Base-by-base conservation (phyloP, 441 rosid species). In the Cnidoscolus chayamansa region DNA sequence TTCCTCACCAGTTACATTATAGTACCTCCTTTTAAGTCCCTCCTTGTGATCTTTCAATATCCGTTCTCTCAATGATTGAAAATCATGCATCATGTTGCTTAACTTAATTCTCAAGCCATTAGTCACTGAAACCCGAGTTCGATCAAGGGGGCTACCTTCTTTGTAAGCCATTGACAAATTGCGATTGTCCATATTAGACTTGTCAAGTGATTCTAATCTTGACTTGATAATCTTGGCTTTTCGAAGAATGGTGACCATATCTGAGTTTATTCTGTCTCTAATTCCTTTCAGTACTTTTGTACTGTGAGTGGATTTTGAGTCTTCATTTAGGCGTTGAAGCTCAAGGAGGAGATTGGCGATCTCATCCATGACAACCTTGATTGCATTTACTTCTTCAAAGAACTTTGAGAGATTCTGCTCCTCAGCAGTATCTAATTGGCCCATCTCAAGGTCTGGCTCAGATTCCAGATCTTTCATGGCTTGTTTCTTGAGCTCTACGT, bases 271-370 rank as follows among this genome's bases (percentile, higher is more conserved):
- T 40, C 84, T 40, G 70, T 80, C 85, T 63, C 81, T 48, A 35
- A 76, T 72, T 25, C 85, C 82, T 16, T 74, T 75, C 10, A 82
- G 81, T 10, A 76, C 30, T 63, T 77, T 79, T 4, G 74, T 72
- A 13, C 83, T 81, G 74, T 77, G 80, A 20, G 80, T 79, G 47
- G 84, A 77, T 79, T 81, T 81, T 31, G 84, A 60, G 71, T 79
- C 75, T 64, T 79, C 78, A 12, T 81, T 82, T 11, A 82, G 71
- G 60, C 19, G 54, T 37, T 79, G 81, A 50, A 82, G 83, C 57
- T 78, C 79, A 35, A 47, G 51, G 47, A 84, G 77, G 78, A 84
- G 85, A 78, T 67, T 74, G 50, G 81, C 71, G 57, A 81, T 73
- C 74, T 76, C 80, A 74, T 74, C 82, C 80, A 81, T 76, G 30